phyloP scores from a whole-genome alignment of 225 moss, liverwort and hornwort species.

The Anthoceros angustus region DNA sequence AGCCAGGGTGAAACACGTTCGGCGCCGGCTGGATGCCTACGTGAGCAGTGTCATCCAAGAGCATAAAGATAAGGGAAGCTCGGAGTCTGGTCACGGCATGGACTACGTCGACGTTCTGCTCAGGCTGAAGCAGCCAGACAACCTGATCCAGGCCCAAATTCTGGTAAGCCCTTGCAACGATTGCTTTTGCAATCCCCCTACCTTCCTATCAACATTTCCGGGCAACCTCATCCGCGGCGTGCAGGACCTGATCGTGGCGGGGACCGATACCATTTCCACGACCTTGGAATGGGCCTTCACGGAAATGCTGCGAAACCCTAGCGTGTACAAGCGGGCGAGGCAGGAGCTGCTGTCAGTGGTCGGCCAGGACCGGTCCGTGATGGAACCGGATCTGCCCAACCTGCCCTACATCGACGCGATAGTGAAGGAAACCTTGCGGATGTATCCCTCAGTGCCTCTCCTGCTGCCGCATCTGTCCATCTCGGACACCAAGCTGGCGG shows the following conservation, averaged over 20 bases:
- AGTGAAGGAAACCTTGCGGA: constrained; percentile 37
- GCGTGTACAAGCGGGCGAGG: constrained; percentile 24
- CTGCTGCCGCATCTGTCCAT: constrained; percentile 35
- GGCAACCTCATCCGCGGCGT: no score
- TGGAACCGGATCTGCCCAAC: constrained; percentile 28
- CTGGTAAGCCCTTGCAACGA: no score
- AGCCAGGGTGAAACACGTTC: background rate
- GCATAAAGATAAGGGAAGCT: background rate
- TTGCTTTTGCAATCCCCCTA: background rate
- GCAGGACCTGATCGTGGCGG: constrained; percentile 5
- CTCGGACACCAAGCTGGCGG: constrained; percentile 18
- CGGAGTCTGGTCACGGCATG: no score
- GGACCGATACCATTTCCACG: constrained; percentile 23
- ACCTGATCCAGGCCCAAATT: no score
- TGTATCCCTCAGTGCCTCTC: constrained; percentile 37
- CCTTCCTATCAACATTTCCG: background rate
- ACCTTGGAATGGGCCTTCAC: constrained; percentile 46
- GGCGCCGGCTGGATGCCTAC: background rate
- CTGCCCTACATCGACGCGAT: constrained; percentile 43
- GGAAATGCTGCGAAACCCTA: constrained; percentile 24
- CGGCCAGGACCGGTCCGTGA: constrained; percentile 14
- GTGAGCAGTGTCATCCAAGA: background rate
- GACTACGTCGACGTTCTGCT: no score
- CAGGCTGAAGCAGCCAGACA: no score
- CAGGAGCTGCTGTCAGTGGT: constrained; percentile 27